Base-by-base conservation (phyloP, 257 asterid species). In the Solanum acaule region DNA sequence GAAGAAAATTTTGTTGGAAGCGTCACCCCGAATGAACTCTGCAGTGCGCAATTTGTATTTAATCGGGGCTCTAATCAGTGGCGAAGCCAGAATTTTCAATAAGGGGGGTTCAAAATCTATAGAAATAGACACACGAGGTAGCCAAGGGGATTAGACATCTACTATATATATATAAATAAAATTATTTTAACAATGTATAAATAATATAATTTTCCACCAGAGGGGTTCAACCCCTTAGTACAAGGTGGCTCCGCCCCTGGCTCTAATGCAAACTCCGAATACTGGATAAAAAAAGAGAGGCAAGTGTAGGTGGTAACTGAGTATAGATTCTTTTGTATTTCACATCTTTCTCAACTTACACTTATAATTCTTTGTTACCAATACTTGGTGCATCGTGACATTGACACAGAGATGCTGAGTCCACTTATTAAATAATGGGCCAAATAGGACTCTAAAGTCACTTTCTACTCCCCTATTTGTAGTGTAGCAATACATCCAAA, bases 341-440 rank as follows among this genome's bases (percentile, higher is more conserved):
- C 14, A 25, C n/a, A 78, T 79, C 38, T 79, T 44, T 44, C 71
- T 63, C 71, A 61, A 16, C 14, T 11, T 77, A 56, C n/a, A n/a
- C 34, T 38, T 77, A n/a, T 25, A 38, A 25, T 78, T 78, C 63
- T 25, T 44, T 14, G 40, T 44, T 44, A 81, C 38, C 25, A 8
- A 46, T 81, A 81, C 42, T 81, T 8, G 23, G 40, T 81, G 86
- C 63, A 18, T 81, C 67, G 18, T 46, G 86, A 46, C 86, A 29
- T 35, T 84, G 40, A 61, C 49, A 75, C 6, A 33, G 86, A 88
- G 89, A 91, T 89, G 91, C 91, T 12, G 76, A 44, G 90, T 83
- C 91, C 92, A 91, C 93, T 89, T 71, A 56, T 70, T 83, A 63
- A 44, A 75, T n/a, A 23, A 89, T 67, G 86, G 91, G 73, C 85